A percentile compares a stretch with the other conserved stretches of the same genome.
Conservation (phyloP, 305 asterid species). For the Plantago coronopus region DNA sequence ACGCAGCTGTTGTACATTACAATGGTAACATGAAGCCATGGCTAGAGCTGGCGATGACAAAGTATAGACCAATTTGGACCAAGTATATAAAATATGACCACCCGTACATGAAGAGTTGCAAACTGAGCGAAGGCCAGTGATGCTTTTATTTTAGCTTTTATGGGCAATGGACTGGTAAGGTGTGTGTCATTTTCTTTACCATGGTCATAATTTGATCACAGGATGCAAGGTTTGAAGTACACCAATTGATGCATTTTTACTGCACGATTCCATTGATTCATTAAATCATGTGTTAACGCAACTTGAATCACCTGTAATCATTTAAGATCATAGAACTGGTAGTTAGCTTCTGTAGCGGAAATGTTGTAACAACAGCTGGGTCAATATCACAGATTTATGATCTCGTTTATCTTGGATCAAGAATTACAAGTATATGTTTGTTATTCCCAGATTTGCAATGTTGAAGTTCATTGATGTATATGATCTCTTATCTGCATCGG, state of each 20-base stretch:
- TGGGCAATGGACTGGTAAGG: slow-evolving; percentile 22
- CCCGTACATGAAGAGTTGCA: slow-evolving; percentile 73
- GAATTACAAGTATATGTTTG: neutral
- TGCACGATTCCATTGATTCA: slow-evolving; percentile 34
- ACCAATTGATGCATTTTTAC: slow-evolving; percentile 26
- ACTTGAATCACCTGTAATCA: slow-evolving; percentile 19
- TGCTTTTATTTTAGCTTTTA: slow-evolving; percentile 17
- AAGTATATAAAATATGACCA: slow-evolving; percentile 82
- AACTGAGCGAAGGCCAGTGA: slow-evolving; percentile 55
- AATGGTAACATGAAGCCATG: slow-evolving; percentile 99
- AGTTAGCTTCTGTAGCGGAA: slow-evolving; percentile 6
- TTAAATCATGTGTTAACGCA: slow-evolving; percentile 22
- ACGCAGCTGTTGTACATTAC: slow-evolving; percentile 91
- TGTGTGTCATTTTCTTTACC: slow-evolving; percentile 8
- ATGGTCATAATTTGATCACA: slow-evolving; percentile 20
- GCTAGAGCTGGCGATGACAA: slow-evolving; percentile 94
- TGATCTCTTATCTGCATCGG: neutral
- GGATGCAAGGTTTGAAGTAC: slow-evolving; percentile 20
- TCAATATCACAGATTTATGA: neutral
- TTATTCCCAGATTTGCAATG: neutral
- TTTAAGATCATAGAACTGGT: slow-evolving; percentile 23
- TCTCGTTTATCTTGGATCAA: neutral
- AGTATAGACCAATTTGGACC: slow-evolving; percentile 88
- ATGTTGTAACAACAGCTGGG: neutral
- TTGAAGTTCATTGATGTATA: neutral